Conservation (phyloP, 1,284 basidiomycete genomes). For the Apiotrichum gracile region DNA sequence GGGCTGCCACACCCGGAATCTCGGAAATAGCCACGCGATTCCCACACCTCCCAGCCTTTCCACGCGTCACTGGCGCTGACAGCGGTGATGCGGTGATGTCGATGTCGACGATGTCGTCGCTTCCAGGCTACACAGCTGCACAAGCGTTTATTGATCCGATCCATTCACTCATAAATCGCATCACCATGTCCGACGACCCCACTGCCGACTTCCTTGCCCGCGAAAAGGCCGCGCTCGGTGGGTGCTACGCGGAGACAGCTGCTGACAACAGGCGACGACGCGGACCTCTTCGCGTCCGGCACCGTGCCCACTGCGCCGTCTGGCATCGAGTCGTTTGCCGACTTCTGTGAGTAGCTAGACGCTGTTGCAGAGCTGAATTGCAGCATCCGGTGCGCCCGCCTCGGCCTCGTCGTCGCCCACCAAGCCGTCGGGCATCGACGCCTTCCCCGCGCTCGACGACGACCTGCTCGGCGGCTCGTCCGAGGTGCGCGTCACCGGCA, state of each 20-base stretch:
- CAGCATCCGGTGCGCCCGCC: neutral
- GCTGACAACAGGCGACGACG: constrained; percentile 39
- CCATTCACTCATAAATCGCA: neutral
- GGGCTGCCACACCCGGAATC: too few relatives aligned
- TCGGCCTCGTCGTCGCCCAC: constrained; percentile 7
- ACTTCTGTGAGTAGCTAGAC: constrained; percentile 21
- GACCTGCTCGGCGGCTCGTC: constrained; percentile 2
- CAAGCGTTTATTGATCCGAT: too few relatives aligned
- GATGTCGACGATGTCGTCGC: too few relatives aligned
- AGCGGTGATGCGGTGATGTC: too few relatives aligned
- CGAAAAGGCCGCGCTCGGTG: constrained; percentile 46
- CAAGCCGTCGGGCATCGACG: constrained; percentile 42
- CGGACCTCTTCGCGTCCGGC: constrained; percentile 43
- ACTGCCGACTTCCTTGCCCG: constrained; percentile 47
- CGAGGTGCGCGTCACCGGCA: constrained; percentile 71
- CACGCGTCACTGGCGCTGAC: too few relatives aligned
- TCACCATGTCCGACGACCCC: constrained; percentile 46
- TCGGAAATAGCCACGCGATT: too few relatives aligned
- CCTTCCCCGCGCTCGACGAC: constrained; percentile 65
- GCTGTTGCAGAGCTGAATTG: too few relatives aligned
- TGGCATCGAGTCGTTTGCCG: constrained; percentile 40
- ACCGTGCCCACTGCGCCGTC: constrained; percentile 30
- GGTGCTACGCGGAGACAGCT: constrained; percentile 2
- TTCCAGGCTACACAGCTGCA: too few relatives aligned
- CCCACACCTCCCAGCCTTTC: too few relatives aligned